Conservation (phyloP, 108 stramenopile genomes). For the Seminavis robusta region DNA sequence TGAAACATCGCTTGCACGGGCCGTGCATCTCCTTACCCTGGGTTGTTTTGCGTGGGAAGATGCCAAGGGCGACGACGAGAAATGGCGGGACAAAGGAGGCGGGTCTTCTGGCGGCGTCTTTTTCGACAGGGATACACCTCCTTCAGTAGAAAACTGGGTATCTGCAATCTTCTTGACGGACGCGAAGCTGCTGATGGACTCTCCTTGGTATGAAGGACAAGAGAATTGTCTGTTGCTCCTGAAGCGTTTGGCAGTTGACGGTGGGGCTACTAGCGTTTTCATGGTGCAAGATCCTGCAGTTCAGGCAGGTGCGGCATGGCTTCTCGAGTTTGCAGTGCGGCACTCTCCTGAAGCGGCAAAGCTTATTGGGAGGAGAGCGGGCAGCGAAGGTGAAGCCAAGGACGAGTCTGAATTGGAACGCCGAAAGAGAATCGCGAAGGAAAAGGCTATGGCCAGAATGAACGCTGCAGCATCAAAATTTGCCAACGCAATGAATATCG, state of each 20-base stretch:
- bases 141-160: conserved; percentile 65
- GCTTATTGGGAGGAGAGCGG: no score
- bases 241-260: conserved; percentile 50
- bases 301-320: conserved; percentile 69
- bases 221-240: conserved; percentile 55
- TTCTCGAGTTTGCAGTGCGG: conserved; percentile 68
- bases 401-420: conserved; percentile 27
- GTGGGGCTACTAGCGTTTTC: conserved; percentile 38
- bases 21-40: conserved; percentile 74
- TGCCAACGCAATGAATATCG: conserved; percentile 49
- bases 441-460: conserved; percentile 67
- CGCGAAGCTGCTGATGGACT: conserved; percentile 45
- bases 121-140: conserved; percentile 30
- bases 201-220: conserved; percentile 64
- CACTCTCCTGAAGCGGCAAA: conserved; percentile 48
- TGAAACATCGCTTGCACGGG: conserved; percentile 74
- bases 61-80: conserved; percentile 20
- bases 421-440: conserved; percentile 59
- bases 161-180: conserved; percentile 42
- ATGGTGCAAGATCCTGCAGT: conserved; percentile 67
- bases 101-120: conserved; percentile 72
- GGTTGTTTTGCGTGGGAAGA: conserved; percentile 74
- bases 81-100: conserved; percentile 56
- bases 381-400: conserved; percentile 5
- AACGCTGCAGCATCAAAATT: conserved; percentile 75